Percentiles rank a stretch among this genome's conserved stretches.
phyloP scores from a whole-genome alignment of 805 yeast species.

The Starmerella bombi region DNA sequence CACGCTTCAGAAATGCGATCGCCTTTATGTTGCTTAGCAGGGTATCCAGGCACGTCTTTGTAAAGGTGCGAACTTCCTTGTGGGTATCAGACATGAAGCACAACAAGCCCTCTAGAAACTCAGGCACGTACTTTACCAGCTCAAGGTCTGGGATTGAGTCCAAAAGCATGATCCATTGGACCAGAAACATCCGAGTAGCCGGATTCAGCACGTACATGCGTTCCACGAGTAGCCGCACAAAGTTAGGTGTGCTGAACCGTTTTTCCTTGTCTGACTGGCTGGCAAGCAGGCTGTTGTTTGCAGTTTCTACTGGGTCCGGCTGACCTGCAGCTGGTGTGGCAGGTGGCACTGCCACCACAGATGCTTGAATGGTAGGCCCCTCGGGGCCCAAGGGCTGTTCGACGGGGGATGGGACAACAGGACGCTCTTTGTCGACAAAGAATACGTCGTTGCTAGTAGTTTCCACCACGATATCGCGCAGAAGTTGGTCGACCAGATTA shows the following conservation, averaged over 20 bases:
- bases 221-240: constrained; percentile 83
- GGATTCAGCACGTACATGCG: constrained; percentile 88
- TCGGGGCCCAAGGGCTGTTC: constrained; percentile 25
- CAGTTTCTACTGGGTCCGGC: background rate
- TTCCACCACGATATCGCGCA: constrained; percentile 90
- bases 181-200: constrained; percentile 77
- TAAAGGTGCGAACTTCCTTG: constrained; percentile 74
- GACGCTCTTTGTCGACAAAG: constrained; percentile 38
- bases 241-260: constrained; percentile 22
- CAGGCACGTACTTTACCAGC: constrained; percentile 72
- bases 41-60: constrained; percentile 61
- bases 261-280: background rate
- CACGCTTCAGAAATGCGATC: constrained; percentile 49
- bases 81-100: constrained; percentile 71
- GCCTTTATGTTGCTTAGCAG: constrained; percentile 69
- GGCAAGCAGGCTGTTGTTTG: background rate
- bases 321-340: background rate
- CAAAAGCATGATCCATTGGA: constrained; percentile 85
- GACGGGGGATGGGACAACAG: constrained; percentile 44
- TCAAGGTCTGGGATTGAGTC: constrained; percentile 90
- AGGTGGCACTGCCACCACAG: background rate
- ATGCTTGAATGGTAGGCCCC: constrained; percentile 10
- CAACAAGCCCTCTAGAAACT: constrained; percentile 72
- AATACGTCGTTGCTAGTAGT: constrained; percentile 81
- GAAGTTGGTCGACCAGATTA: constrained; percentile 73